A percentile compares a stretch with the other conserved stretches of the same genome.
Evolutionary conservation across 2,329 filamentous ascomycete species (phyloP).

Genomic region (Talaromyces sp.): DNA sequence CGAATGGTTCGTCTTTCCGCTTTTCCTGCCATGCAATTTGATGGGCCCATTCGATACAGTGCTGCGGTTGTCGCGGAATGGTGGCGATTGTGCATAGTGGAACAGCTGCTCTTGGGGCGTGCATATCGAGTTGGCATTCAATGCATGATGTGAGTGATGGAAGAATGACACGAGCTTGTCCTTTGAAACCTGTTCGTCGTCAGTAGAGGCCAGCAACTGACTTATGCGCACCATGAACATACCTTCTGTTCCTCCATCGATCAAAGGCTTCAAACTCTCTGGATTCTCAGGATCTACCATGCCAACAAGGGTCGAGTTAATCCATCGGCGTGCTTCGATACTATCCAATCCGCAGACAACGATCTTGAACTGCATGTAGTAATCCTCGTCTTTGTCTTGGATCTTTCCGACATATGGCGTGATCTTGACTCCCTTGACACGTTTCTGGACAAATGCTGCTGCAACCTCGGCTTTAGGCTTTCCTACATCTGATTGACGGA

Average conservation of each 20-base stretch:
- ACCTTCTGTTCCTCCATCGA: conserved; percentile 95
- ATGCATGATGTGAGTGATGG: conserved; percentile 94
- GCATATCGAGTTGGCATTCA: conserved; percentile 98
- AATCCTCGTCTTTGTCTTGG: conserved; percentile 92
- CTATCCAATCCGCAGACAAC: conserved; percentile 94
- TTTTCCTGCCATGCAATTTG: conserved; percentile 94
- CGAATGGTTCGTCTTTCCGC: conserved; percentile 76
- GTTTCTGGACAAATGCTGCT: conserved; percentile 81
- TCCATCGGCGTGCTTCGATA: conserved; percentile 97
- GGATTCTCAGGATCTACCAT: conserved; percentile 82
- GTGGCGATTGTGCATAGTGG: conserved; percentile 94
- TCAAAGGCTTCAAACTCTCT: conserved; percentile 85
- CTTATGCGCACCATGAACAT: conserved; percentile 17
- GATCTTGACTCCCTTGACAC: conserved; percentile 87
- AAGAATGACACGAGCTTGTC: conserved; percentile 86
- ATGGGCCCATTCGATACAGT: conserved; percentile 98
- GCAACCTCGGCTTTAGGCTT: conserved; percentile 92
- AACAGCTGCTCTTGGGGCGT: conserved; percentile 93
- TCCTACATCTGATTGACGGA: conserved; percentile 86
- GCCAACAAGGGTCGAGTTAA: conserved; percentile 86
- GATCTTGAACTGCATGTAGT: conserved; percentile 95
- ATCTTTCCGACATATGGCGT: conserved; percentile 93
- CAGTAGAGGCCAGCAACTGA: conserved; percentile 10
- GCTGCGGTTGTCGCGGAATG: conserved; percentile 93
- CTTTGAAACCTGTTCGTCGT: conserved; percentile 72